phyloP scores from a whole-genome alignment of 148 eudicot species.

The Rhododendron williamsianum region DNA sequence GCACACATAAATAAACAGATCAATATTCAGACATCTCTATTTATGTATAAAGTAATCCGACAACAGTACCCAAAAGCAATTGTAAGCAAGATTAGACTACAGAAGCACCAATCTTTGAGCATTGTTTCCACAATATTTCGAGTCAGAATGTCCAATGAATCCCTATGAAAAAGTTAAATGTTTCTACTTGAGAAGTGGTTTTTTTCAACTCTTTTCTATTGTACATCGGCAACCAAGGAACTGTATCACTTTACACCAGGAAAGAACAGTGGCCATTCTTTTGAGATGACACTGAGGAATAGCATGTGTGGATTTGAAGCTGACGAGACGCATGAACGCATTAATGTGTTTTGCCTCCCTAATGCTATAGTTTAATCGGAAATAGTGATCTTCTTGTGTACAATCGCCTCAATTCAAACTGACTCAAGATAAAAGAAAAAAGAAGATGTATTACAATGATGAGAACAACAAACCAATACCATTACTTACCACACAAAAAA shows the following conservation, averaged over 20 bases:
- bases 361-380: background rate
- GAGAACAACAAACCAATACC: background rate
- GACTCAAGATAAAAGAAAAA: background rate
- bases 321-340: background rate
- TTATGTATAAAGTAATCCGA: background rate
- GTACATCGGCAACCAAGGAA: background rate
- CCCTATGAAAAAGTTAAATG: background rate
- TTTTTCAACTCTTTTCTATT: background rate
- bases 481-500: background rate
- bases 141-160: no score
- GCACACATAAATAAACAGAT: background rate
- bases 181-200: background rate
- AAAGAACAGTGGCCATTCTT: background rate
- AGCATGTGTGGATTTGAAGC: background rate
- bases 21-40: background rate
- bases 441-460: background rate
- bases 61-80: background rate
- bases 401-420: background rate
- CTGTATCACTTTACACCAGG: background rate
- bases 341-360: background rate
- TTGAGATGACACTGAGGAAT: background rate
- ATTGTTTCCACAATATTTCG: background rate
- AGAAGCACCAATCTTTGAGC: background rate
- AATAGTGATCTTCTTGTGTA: background rate
- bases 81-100: background rate